phyloP scores from a whole-genome alignment of 805 yeast genomes.

The Saturnispora halmiae region DNA sequence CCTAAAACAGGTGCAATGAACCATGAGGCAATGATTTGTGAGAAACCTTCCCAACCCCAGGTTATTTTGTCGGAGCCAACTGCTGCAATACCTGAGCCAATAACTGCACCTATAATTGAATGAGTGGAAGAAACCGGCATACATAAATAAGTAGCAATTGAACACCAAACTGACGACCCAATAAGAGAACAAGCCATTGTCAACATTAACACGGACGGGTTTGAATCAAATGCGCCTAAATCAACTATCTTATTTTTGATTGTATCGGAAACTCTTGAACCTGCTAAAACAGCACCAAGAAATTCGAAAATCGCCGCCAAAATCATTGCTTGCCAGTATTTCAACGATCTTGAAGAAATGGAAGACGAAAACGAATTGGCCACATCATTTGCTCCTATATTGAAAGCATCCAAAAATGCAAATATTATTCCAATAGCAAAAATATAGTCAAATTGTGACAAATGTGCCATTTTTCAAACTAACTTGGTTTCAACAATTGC shows the following conservation, averaged over 20 bases:
- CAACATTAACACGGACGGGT: constrained; percentile 66
- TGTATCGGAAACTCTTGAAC: constrained; percentile 66
- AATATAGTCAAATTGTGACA: constrained; percentile 57
- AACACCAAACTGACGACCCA: constrained; percentile 65
- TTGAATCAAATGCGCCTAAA: constrained; percentile 36
- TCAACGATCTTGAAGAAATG: constrained; percentile 58
- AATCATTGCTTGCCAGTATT: constrained; percentile 69
- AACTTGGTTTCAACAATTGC: not conserved
- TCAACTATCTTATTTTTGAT: constrained; percentile 58
- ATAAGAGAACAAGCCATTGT: constrained; percentile 68
- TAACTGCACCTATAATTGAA: constrained; percentile 66
- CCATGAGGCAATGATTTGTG: constrained; percentile 73
- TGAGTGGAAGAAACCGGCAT: constrained; percentile 81
- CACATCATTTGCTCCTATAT: constrained; percentile 76
- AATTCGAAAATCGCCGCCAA: constrained; percentile 65
- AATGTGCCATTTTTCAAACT: not conserved
- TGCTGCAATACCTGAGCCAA: constrained; percentile 70
- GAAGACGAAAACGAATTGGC: constrained; percentile 74
- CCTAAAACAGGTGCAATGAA: constrained; percentile 67
- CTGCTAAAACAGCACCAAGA: constrained; percentile 65
- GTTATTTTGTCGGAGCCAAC: constrained; percentile 48
- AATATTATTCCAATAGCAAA: constrained; percentile 61
- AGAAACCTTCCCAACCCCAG: constrained; percentile 74
- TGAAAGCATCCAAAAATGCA: constrained; percentile 71
- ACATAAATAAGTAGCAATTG: constrained; percentile 56